Conservation (phyloP, 2,329 filamentous ascomycete species). For the Balansia obtecta region DNA sequence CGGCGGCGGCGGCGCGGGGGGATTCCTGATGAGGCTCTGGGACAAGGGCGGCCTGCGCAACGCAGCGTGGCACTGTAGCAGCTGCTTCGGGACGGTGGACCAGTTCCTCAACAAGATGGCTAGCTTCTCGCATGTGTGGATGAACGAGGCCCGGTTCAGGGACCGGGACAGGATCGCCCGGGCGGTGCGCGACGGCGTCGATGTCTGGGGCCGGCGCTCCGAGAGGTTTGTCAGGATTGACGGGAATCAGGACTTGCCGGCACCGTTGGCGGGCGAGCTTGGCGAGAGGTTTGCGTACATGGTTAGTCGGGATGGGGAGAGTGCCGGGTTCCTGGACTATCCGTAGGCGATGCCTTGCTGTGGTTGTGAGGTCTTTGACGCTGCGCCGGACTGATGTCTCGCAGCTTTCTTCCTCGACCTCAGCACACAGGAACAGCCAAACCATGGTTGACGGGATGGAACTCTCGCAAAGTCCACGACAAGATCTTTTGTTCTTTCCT, state of each 20-base stretch:
- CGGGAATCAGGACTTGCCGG: constrained; percentile 39
- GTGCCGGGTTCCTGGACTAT: constrained; percentile 37
- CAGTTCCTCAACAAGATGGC: constrained; percentile 44
- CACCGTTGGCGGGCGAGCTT: constrained; percentile 26
- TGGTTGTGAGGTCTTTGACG: too few relatives aligned
- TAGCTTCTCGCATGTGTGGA: constrained; percentile 41
- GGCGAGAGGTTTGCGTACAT: constrained; percentile 31
- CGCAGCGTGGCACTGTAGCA: constrained; percentile 50
- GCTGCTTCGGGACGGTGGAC: constrained; percentile 43
- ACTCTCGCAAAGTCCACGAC: too few relatives aligned
- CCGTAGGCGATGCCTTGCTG: constrained; percentile 11
- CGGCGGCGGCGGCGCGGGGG: constrained; percentile 28
- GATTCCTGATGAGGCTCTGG: constrained; percentile 23
- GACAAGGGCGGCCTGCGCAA: constrained; percentile 34
- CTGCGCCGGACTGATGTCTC: too few relatives aligned
- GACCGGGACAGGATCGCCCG: constrained; percentile 35
- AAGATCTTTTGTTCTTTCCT: too few relatives aligned
- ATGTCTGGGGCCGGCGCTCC: constrained; percentile 39
- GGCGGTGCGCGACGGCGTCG: constrained; percentile 36
- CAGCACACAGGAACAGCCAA: too few relatives aligned
- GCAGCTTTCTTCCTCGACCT: too few relatives aligned
- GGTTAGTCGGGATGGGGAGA: constrained; percentile 30
- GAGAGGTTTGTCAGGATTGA: constrained; percentile 37
- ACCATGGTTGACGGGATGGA: too few relatives aligned
- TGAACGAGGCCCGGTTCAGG: constrained; percentile 36